Evolutionary conservation across 768 basidiomycete genomes (phyloP).

Genomic region (Lactarius sanguifluus): DNA sequence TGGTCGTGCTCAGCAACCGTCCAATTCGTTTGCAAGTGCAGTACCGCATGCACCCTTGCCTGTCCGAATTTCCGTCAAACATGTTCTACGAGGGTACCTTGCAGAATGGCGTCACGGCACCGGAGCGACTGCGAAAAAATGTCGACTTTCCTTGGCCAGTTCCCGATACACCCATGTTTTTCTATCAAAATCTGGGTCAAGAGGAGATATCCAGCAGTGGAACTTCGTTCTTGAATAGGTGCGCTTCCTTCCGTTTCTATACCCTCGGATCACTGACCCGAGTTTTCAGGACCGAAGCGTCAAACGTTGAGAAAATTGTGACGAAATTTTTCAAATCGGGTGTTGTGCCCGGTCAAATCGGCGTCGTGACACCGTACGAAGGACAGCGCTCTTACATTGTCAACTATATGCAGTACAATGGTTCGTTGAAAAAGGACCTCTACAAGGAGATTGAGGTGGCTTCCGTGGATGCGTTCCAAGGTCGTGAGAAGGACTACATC

Average conservation of each 20-base stretch:
- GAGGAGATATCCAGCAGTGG: slow-evolving; percentile 99
- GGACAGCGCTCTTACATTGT: slow-evolving; percentile 98
- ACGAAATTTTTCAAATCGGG: slow-evolving; percentile 99
- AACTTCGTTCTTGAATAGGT: slow-evolving; percentile 97
- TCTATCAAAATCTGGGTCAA: slow-evolving; percentile 98
- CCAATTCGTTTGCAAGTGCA: slow-evolving; percentile 99
- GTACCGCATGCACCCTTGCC: slow-evolving; percentile 99
- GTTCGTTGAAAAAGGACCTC: slow-evolving; percentile 97
- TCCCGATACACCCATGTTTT: slow-evolving; percentile 98
- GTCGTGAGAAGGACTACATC: slow-evolving; percentile 99
- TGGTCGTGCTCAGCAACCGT: slow-evolving; percentile 91
- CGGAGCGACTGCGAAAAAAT: slow-evolving; percentile 94
- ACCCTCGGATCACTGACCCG: slow-evolving; percentile 11
- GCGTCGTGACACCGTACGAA: slow-evolving; percentile 98
- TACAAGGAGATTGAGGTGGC: slow-evolving; percentile 99
- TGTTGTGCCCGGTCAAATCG: slow-evolving; percentile 92
- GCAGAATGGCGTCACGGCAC: slow-evolving; percentile 98
- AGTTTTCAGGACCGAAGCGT: slow-evolving; percentile 82
- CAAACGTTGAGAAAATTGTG: slow-evolving; percentile 99
- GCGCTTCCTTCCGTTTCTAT: slow-evolving; percentile 28
- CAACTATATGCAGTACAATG: slow-evolving; percentile 99
- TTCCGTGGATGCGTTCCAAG: slow-evolving; percentile 98
- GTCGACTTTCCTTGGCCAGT: slow-evolving; percentile 99
- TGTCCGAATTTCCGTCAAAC: slow-evolving; percentile 99
- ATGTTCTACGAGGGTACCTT: slow-evolving; percentile 99